These are phyloP conservation scores for Candida tallmaniae DNA, from an alignment of 805 yeast genomes.

Conservation along the genomic window DNA sequence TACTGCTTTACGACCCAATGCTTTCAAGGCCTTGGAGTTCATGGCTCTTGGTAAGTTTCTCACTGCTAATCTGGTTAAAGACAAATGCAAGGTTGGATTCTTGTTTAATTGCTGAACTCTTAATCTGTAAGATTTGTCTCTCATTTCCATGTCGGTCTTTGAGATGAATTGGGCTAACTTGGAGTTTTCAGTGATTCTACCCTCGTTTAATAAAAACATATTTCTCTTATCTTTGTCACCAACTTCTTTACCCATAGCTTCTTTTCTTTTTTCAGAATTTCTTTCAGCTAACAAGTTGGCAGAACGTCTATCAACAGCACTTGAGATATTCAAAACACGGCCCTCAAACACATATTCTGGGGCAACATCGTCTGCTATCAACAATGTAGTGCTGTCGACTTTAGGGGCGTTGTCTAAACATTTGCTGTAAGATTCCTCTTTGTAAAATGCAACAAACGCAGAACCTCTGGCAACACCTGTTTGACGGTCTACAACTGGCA, in stretches of 20 bases:
- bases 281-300: constrained; percentile 72
- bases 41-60: constrained; percentile 91
- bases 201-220: constrained; percentile 85
- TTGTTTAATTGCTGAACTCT: constrained; percentile 87
- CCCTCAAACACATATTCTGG: constrained; percentile 90
- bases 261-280: constrained; percentile 69
- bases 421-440: constrained; percentile 55
- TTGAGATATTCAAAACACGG: constrained; percentile 75
- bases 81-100: constrained; percentile 86
- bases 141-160: constrained; percentile 71
- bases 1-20: constrained; percentile 89
- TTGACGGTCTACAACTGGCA: constrained; percentile 83
- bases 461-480: constrained; percentile 90
- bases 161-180: constrained; percentile 68
- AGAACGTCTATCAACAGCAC: constrained; percentile 82
- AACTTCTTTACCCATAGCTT: constrained; percentile 73
- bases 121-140: constrained; percentile 81
- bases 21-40: constrained; percentile 84
- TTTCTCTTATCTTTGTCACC: constrained; percentile 81
- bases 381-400: constrained; percentile 53
- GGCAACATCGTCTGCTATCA: constrained; percentile 89
- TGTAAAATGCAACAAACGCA: constrained; percentile 84
- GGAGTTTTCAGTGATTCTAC: constrained; percentile 79
- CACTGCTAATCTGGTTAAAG: constrained; percentile 92
- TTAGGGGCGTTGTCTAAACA: constrained; percentile 81